A percentile compares a stretch with the other conserved stretches of the same genome.
These are phyloP conservation scores for Pestalotiopsis sp. DNA, from an alignment of 2,329 filamentous ascomycete genomes.

Conservation along the genomic window DNA sequence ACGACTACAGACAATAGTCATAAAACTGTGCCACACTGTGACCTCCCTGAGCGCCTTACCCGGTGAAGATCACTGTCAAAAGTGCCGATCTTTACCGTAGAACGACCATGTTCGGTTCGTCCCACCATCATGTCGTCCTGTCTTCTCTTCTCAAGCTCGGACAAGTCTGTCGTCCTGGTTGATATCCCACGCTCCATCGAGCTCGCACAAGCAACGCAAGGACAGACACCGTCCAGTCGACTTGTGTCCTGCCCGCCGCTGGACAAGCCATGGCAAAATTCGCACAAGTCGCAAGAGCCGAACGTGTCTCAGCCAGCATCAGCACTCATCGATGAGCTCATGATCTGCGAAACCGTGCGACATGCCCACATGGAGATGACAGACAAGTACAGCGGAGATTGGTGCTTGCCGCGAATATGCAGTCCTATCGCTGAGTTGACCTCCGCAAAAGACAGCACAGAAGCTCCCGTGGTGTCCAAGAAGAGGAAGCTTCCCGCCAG, in stretches of 20 bases:
- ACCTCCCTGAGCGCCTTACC: neutral
- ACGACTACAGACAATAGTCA: neutral
- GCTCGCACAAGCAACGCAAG: slow-evolving; percentile 58
- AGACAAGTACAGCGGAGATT: slow-evolving; percentile 43
- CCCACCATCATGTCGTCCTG: slow-evolving; percentile 26
- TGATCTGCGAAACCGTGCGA: slow-evolving; percentile 50
- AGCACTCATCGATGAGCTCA: slow-evolving; percentile 56
- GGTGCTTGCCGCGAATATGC: slow-evolving; percentile 45
- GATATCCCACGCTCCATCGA: slow-evolving; percentile 74
- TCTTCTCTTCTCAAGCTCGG: slow-evolving; percentile 57
- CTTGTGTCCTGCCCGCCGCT: slow-evolving; percentile 49
- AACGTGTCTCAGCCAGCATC: slow-evolving; percentile 42
- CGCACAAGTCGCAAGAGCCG: slow-evolving; percentile 44
- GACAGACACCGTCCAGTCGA: slow-evolving; percentile 37
- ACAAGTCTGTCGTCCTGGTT: slow-evolving; percentile 57
- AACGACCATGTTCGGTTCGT: neutral
- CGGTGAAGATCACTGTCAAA: neutral
- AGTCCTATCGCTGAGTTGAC: slow-evolving; percentile 11
- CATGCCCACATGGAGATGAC: slow-evolving; percentile 43
- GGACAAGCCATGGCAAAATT: slow-evolving; percentile 49
- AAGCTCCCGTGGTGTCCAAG: neutral
- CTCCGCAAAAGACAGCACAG: neutral
- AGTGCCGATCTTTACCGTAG: neutral
- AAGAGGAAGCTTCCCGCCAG: slow-evolving; percentile 14
- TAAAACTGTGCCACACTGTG: neutral